Percentiles rank a stretch among this genome's conserved stretches.
Evolutionary conservation across 1,139 yeast species (phyloP).

Genomic region (Keqinozyma sinolaborantium): DNA sequence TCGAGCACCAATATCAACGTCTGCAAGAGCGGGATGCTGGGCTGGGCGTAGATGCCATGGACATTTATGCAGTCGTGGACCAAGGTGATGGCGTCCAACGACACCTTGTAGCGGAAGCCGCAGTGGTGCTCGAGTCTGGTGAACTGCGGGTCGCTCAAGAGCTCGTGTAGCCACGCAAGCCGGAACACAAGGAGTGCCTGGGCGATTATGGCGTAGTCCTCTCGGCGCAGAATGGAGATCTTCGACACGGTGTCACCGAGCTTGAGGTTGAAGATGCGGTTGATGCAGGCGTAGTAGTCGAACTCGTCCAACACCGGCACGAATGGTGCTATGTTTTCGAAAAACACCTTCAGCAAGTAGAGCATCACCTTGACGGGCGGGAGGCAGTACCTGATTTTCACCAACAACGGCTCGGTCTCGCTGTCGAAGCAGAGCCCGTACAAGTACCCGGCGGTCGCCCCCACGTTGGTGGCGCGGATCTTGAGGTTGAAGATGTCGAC

Average conservation of each 20-base stretch:
- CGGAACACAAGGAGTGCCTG: slow-evolving; percentile 20
- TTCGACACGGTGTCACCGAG: slow-evolving; percentile 14
- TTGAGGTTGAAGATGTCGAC: neutral
- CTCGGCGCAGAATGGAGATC: slow-evolving; percentile 17
- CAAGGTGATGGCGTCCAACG: slow-evolving; percentile 25
- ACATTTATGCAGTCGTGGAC: slow-evolving; percentile 32
- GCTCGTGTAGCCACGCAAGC: slow-evolving; percentile 20
- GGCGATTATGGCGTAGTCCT: slow-evolving; percentile 27
- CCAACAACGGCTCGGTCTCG: neutral
- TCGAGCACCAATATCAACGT: slow-evolving; percentile 30
- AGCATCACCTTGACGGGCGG: slow-evolving; percentile 1
- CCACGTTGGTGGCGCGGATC: neutral
- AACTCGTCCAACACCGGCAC: slow-evolving; percentile 47
- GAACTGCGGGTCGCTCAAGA: slow-evolving; percentile 17
- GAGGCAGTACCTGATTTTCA: too few relatives aligned
- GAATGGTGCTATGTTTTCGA: slow-evolving; percentile 38
- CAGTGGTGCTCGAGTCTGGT: slow-evolving; percentile 6
- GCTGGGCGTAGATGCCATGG: slow-evolving; percentile 34
- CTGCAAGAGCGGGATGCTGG: slow-evolving; percentile 46
- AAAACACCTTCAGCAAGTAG: slow-evolving; percentile 20
- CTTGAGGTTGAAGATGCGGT: slow-evolving; percentile 11
- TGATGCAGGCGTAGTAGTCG: slow-evolving; percentile 15
- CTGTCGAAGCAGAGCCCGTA: neutral
- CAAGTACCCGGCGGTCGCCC: neutral
- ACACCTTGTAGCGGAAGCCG: slow-evolving; percentile 15